A percentile compares a stretch with the other conserved stretches of the same genome.
phyloP scores from a whole-genome alignment of 2,329 filamentous ascomycete genomes.

The Zalaria obscura region DNA sequence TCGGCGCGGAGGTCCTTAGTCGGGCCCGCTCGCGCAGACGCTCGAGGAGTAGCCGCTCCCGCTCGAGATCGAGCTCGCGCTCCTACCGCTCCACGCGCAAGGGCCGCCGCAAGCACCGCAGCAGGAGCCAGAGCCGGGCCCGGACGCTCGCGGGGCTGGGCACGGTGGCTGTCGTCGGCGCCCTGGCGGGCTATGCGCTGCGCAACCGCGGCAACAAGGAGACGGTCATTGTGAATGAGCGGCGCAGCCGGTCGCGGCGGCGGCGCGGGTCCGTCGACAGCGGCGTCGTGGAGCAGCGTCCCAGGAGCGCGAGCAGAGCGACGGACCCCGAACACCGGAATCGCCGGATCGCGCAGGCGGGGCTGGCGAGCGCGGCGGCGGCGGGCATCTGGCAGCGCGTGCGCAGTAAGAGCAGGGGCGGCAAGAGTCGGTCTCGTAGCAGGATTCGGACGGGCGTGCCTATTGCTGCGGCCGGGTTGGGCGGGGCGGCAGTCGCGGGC shows the following conservation, averaged over 20 bases:
- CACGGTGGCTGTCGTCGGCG: constrained; percentile 45
- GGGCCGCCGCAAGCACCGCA: constrained; percentile 12
- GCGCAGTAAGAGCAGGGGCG: constrained; percentile 43
- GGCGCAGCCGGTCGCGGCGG: constrained; percentile 29
- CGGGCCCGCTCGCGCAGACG: constrained; percentile 30
- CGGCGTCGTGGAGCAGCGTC: constrained; percentile 11
- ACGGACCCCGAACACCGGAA: constrained; percentile 38
- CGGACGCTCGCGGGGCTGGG: constrained; percentile 44
- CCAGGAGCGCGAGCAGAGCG: constrained; percentile 24
- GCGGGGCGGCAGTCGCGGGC: constrained; percentile 46
- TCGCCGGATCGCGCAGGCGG: constrained; percentile 45
- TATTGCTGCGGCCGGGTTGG: constrained; percentile 45
- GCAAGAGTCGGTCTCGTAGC: constrained; percentile 29
- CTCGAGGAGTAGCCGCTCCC: constrained; percentile 17
- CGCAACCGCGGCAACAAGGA: constrained; percentile 34
- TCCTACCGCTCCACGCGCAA: constrained; percentile 23
- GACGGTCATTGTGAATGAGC: constrained; percentile 28
- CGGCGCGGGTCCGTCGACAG: constrained; percentile 25
- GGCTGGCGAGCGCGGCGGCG: constrained; percentile 46
- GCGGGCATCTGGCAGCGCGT: constrained; percentile 45
- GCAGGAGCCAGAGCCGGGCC: constrained; percentile 22
- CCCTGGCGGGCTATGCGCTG: constrained; percentile 39
- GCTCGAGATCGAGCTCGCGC: constrained; percentile 12
- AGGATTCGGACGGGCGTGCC: constrained; percentile 42
- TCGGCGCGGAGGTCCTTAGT: constrained; percentile 44